Percentiles rank a stretch among this genome's conserved stretches.
Evolutionary conservation across 352 stramenopile genomes (phyloP).

Genomic region (Pythium insidiosum): DNA sequence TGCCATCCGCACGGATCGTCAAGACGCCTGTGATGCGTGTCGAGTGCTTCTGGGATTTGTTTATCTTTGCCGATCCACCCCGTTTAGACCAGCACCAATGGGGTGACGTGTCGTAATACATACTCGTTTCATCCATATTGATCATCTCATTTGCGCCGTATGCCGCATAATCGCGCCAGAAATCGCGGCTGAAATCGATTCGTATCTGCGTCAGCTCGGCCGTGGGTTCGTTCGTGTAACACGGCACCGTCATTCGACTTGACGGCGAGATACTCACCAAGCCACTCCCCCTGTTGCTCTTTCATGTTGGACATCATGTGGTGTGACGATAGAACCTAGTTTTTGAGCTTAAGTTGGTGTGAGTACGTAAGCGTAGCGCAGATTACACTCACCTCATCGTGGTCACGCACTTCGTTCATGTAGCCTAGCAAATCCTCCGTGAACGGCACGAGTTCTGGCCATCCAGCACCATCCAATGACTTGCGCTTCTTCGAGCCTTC

Average conservation of each 20-base stretch:
- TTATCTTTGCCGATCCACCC: too few species aligned
- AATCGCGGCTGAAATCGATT: not conserved
- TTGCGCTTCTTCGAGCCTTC: not conserved
- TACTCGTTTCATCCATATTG: not conserved
- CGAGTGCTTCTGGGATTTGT: too few species aligned
- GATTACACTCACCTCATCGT: slow-evolving; percentile 2
- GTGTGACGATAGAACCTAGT: slow-evolving; percentile 4
- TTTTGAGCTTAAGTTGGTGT: too few species aligned
- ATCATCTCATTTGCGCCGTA: not conserved
- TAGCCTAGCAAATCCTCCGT: slow-evolving; percentile 1
- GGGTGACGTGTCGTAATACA: too few species aligned
- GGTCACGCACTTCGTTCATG: not conserved
- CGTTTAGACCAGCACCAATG: too few species aligned
- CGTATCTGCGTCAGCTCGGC: not conserved
- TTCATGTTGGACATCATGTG: slow-evolving; percentile 5
- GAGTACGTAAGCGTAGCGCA: too few species aligned
- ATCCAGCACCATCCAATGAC: not conserved
- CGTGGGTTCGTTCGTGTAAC: slow-evolving; percentile 2
- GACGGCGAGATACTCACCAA: not conserved
- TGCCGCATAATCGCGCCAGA: not conserved
- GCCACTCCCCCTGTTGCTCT: not conserved
- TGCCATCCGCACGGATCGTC: too few species aligned
- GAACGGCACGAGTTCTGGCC: not conserved
- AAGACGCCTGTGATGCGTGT: too few species aligned
- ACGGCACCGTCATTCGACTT: not conserved